Base-by-base conservation (phyloP, 2,329 filamentous ascomycete genomes). In the Coniochaeta sp. region DNA sequence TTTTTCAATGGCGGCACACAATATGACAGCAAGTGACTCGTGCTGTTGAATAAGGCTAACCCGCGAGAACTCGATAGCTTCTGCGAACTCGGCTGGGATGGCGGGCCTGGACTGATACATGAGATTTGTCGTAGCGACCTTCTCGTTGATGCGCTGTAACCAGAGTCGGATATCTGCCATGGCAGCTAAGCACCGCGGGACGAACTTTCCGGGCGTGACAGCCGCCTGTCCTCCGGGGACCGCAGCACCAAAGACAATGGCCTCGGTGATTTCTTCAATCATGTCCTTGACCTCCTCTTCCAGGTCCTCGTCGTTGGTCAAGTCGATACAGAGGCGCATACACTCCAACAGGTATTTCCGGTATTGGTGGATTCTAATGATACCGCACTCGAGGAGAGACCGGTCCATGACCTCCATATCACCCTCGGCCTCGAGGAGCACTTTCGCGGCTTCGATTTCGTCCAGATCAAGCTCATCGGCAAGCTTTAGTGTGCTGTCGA, bases 391-490 rank as follows among this genome's bases (percentile, higher is more conserved):
- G 59, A 91, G 81, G 62, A 90, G 81, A 3, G 90, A 82, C 26
- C 90, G 85, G 62, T 91, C 91, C 5, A 92, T 79, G 17, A 84
- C 79, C 52, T 84, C 79, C 17, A 86, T 81, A 66, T 93, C 88
- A 40, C 86, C 82, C 70, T 90, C 84, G 19, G 90, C 87, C 59
- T 88, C 86, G 58, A 96, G 77, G 60, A 96, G 85, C 57, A 95
- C 83, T 65, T 83, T 82, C 10, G 91, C 90, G 19, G 93, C 89
- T 67, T 95, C 85, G 60, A 96, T 72, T 74, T 99, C 96, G 74
- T 99, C 93, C 58, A 99, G 80, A 68, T 96, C 88, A 63, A 97
- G 80, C 66, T 91, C 90, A 73, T 98, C 93, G 59, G 93, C 90
- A 40, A 99, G 80, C 67, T 91, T 85, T 34, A 96, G 80, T 26